These are phyloP conservation scores for Aspergillus cejpii DNA, from an alignment of 2,329 filamentous ascomycete species.

Conservation along the genomic window DNA sequence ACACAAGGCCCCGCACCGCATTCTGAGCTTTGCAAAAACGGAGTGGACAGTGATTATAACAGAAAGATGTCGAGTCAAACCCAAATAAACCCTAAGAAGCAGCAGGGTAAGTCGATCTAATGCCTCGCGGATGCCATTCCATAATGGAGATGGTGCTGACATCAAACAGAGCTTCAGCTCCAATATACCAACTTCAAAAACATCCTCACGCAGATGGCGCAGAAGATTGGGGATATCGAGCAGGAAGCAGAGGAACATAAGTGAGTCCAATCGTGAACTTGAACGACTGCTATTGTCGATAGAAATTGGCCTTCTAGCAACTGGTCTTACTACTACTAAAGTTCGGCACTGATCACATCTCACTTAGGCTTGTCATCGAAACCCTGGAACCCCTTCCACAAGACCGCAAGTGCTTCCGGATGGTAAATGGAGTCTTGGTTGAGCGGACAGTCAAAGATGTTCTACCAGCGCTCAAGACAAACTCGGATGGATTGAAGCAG, in stretches of 20 bases:
- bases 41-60: slow-evolving; percentile 5
- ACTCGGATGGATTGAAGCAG: slow-evolving; percentile 88
- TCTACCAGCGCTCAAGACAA: slow-evolving; percentile 81
- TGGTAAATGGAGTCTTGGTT: slow-evolving; percentile 94
- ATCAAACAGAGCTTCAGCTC: slow-evolving; percentile 41
- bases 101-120: slow-evolving; percentile 38
- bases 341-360: slow-evolving; percentile 14
- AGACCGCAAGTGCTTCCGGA: slow-evolving; percentile 94
- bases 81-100: slow-evolving; percentile 40
- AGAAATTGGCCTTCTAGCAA: neutral
- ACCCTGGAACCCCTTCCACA: slow-evolving; percentile 74
- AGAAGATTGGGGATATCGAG: slow-evolving; percentile 96
- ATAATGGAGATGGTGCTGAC: slow-evolving; percentile 8
- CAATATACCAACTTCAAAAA: slow-evolving; percentile 55
- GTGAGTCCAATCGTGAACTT: no score
- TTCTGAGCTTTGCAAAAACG: slow-evolving; percentile 26
- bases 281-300: neutral
- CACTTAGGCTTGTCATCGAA: slow-evolving; percentile 76
- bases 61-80: slow-evolving; percentile 37
- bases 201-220: slow-evolving; percentile 80
- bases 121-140: neutral
- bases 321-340: no score
- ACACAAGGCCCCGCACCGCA: slow-evolving; percentile 28
- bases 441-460: slow-evolving; percentile 93
- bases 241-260: slow-evolving; percentile 97